A percentile compares a stretch with the other conserved stretches of the same genome.
Evolutionary conservation across 192 early-diverging fungal genomes (phyloP).

Genomic region (Phlyctochytrium planicorne): DNA sequence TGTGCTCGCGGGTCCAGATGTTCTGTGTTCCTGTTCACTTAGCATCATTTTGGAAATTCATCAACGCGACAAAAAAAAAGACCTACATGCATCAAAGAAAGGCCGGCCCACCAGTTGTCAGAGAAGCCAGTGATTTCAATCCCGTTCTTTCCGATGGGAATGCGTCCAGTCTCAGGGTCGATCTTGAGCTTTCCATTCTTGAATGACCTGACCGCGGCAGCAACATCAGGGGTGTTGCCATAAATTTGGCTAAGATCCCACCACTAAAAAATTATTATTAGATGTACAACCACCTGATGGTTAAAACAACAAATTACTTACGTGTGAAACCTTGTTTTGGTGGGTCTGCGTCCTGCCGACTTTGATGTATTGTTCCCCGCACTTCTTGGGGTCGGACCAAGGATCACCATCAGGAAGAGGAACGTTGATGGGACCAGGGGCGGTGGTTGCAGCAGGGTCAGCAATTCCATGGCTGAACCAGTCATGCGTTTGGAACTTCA

Average conservation of each 20-base stretch:
- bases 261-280: constrained; percentile 30
- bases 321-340: constrained; percentile 9
- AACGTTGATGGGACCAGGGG: constrained; percentile 23
- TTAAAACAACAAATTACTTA: background rate
- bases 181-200: constrained; percentile 25
- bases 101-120: constrained; percentile 35
- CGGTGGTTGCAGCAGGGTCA: background rate
- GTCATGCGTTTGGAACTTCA: constrained; percentile 40
- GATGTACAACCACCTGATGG: background rate
- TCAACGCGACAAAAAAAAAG: too few species aligned
- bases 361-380: constrained; percentile 11
- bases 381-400: background rate
- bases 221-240: constrained; percentile 14
- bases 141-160: constrained; percentile 20
- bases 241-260: constrained; percentile 37
- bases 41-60: background rate
- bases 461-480: constrained; percentile 22
- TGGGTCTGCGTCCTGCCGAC: constrained; percentile 1
- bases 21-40: constrained; percentile 3
- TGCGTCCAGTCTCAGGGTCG: constrained; percentile 4
- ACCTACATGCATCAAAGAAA: constrained; percentile 23
- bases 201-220: constrained; percentile 16
- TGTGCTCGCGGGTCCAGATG: constrained; percentile 33
- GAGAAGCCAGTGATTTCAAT: constrained; percentile 30
- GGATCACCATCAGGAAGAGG: constrained; percentile 25